A percentile compares a stretch with the other conserved stretches of the same genome.
Conservation (phyloP, 2,329 filamentous ascomycete genomes). For the Pseudopyricularia javanii region DNA sequence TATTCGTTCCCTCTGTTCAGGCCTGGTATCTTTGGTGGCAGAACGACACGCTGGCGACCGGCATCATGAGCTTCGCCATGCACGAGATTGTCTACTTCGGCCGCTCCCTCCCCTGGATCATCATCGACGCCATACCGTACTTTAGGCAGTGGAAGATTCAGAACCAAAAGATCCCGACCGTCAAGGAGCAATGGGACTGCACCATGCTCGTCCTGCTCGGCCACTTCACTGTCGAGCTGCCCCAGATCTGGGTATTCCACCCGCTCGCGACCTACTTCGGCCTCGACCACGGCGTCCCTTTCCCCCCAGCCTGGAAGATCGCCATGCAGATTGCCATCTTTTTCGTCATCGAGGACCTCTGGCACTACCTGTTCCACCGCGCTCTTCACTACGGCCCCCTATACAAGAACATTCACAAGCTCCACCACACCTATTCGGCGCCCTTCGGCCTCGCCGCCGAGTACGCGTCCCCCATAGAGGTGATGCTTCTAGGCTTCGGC, state of each 20-base stretch:
- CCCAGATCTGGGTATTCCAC: conserved; percentile 99
- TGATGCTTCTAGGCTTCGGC: conserved; percentile 85
- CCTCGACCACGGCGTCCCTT: conserved; percentile 77
- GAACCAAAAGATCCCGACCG: conserved; percentile 77
- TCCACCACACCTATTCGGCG: conserved; percentile 97
- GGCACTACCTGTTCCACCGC: conserved; percentile 97
- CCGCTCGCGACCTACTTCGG: conserved; percentile 89
- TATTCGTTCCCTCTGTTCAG: conserved; percentile 16
- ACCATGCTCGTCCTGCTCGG: conserved; percentile 83
- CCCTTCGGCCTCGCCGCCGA: conserved; percentile 94
- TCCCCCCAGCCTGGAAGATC: conserved; percentile 78
- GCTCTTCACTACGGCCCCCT: conserved; percentile 86
- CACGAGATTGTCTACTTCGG: conserved; percentile 95
- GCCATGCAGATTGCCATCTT: conserved; percentile 83
- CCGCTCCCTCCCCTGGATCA: conserved; percentile 77
- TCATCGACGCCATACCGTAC: conserved; percentile 76
- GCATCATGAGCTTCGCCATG: conserved; percentile 93
- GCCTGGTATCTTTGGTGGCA: conserved; percentile 98
- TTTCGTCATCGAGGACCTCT: conserved; percentile 91
- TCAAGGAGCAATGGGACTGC: conserved; percentile 88
- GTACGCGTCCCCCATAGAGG: conserved; percentile 95
- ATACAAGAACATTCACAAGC: conserved; percentile 96
- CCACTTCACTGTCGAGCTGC: conserved; percentile 96
- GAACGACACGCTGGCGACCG: conserved; percentile 91
- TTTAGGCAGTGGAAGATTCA: conserved; percentile 96